Percentiles rank a stretch among this genome's conserved stretches.
These are phyloP conservation scores for Sporothrix variecibatus DNA, from an alignment of 2,329 filamentous ascomycete genomes.

Conservation along the genomic window DNA sequence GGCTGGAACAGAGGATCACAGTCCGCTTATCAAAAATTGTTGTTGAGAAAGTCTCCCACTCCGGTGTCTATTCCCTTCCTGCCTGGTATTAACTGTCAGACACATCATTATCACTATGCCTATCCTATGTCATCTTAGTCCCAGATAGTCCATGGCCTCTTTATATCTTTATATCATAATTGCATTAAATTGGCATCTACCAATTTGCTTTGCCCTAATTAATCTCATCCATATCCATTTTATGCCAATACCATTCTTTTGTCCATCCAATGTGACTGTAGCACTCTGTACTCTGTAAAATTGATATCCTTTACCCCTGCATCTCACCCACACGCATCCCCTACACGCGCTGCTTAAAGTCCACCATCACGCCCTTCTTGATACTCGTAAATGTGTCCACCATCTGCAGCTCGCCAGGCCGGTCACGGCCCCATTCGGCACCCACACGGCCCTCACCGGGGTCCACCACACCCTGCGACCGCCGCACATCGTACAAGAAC, in stretches of 20 bases:
- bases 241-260: neutral
- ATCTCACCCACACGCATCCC: neutral
- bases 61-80: neutral
- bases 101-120: neutral
- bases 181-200: neutral
- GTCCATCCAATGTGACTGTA: neutral
- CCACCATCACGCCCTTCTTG: conserved; percentile 70
- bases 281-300: neutral
- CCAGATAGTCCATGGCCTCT: neutral
- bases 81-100: neutral
- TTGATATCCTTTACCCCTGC: neutral
- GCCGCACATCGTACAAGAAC: conserved; percentile 62
- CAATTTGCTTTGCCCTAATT: neutral
- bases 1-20: neutral
- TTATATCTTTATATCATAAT: neutral
- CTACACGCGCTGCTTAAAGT: conserved; percentile 47
- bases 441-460: conserved; percentile 54
- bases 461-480: conserved; percentile 50
- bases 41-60: neutral
- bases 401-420: conserved; percentile 65
- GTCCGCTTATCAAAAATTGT: neutral
- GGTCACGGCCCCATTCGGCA: conserved; percentile 57
- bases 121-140: neutral
- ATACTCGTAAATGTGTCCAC: conserved; percentile 71
- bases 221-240: neutral